Evolutionary conservation across 352 stramenopile genomes (phyloP).

Genomic region (Stramenopiles sp.): DNA sequence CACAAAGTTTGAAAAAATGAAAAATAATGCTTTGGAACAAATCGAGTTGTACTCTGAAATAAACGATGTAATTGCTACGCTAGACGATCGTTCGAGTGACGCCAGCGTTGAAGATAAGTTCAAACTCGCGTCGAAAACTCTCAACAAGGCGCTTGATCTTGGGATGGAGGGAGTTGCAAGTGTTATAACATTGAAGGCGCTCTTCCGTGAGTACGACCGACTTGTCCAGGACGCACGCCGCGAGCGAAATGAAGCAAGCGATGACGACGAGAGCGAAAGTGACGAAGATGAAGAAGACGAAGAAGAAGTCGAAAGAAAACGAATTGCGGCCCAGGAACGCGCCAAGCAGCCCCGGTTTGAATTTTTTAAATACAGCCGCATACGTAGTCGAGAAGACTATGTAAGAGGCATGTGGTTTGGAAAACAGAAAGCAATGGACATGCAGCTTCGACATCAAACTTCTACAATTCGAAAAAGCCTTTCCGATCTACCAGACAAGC

Average conservation of each 20-base stretch:
- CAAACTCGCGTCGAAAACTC: not conserved
- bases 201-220: not conserved
- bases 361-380: constrained; percentile 3
- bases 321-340: not conserved
- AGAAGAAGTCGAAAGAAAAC: constrained; percentile 3
- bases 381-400: not conserved
- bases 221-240: not conserved
- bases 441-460: not conserved
- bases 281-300: not conserved
- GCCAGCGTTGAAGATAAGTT: constrained; percentile 2
- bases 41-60: not conserved
- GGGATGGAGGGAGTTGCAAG: not conserved
- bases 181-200: not conserved
- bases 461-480: not conserved
- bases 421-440: constrained; percentile 9
- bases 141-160: not conserved
- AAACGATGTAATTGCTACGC: not conserved
- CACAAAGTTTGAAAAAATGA: not conserved
- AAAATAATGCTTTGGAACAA: not conserved
- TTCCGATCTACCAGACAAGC: not conserved
- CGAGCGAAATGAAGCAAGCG: not conserved
- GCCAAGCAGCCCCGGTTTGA: not conserved
- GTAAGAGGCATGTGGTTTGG: constrained; percentile 6
- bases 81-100: not conserved
- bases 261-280: not conserved